A percentile compares a stretch with the other conserved stretches of the same genome.
Conservation (phyloP, 352 stramenopile genomes). For the Aphanomyces cochlioides region DNA sequence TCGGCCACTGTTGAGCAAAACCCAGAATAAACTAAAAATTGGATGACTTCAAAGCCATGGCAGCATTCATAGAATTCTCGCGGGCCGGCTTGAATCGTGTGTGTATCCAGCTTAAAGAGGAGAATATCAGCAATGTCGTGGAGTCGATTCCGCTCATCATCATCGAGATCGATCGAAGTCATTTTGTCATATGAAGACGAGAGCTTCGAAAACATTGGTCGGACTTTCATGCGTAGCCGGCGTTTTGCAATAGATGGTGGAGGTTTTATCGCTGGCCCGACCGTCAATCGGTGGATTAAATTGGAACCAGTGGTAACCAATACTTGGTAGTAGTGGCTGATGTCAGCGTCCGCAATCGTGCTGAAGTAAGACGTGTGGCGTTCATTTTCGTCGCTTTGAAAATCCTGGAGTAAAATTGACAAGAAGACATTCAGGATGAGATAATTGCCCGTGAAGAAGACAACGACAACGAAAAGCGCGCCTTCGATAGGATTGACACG, state of each 20-base stretch:
- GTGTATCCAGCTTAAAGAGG: constrained; percentile 9
- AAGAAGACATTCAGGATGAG: constrained; percentile 88
- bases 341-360: constrained; percentile 37
- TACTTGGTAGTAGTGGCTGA: constrained; percentile 29
- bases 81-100: background rate
- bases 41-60: background rate
- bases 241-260: background rate
- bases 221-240: constrained; percentile 10
- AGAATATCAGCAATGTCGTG: constrained; percentile 21
- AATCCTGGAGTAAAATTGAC: constrained; percentile 82
- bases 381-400: constrained; percentile 45
- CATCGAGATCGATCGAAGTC: background rate
- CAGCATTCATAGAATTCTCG: constrained; percentile 7
- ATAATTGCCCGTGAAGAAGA: constrained; percentile 78
- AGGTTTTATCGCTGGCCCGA: background rate
- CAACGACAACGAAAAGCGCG: constrained; percentile 54
- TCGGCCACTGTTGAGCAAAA: background rate
- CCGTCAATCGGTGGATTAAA: no score
- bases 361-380: constrained; percentile 30
- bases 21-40: background rate
- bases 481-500: constrained; percentile 42
- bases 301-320: background rate
- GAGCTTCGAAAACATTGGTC: constrained; percentile 16
- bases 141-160: background rate
- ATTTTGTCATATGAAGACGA: background rate